These are phyloP conservation scores for Hyaloscypha variabilis DNA, from an alignment of 495 filamentous ascomycete genomes.

Conservation along the genomic window DNA sequence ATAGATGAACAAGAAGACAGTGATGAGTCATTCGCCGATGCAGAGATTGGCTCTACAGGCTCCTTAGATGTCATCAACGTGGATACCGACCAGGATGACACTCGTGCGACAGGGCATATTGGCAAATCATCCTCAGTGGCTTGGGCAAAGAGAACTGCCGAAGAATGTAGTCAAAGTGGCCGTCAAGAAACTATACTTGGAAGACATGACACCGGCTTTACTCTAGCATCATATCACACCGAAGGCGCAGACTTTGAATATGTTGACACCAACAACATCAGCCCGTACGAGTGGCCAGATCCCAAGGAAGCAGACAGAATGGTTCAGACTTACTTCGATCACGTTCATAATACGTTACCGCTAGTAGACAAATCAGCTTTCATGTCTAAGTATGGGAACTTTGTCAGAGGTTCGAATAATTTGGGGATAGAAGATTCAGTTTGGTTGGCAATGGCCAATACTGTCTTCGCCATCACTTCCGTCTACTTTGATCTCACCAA, in stretches of 20 bases:
- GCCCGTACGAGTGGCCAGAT: slow-evolving; percentile 52
- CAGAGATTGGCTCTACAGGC: slow-evolving; percentile 62
- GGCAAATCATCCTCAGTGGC: slow-evolving; percentile 62
- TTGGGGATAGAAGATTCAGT: slow-evolving; percentile 34
- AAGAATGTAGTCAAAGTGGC: slow-evolving; percentile 28
- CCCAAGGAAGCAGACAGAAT: slow-evolving; percentile 54
- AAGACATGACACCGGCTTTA: slow-evolving; percentile 15
- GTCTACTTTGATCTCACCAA: slow-evolving; percentile 49
- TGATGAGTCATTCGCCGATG: slow-evolving; percentile 32
- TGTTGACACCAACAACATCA: slow-evolving; percentile 41
- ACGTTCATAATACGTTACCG: slow-evolving; percentile 63
- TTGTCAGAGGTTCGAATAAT: slow-evolving; percentile 30
- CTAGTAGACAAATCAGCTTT: slow-evolving; percentile 60
- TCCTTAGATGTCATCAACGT: slow-evolving; percentile 64
- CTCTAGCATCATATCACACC: slow-evolving; percentile 49
- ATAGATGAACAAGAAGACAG: slow-evolving; percentile 39
- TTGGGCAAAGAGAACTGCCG: slow-evolving; percentile 54
- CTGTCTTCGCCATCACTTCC: slow-evolving; percentile 64
- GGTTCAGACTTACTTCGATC: slow-evolving; percentile 58
- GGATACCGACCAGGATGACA: slow-evolving; percentile 56
- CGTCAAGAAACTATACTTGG: slow-evolving; percentile 11
- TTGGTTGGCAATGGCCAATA: slow-evolving; percentile 62
- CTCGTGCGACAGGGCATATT: slow-evolving; percentile 55
- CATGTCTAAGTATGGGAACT: slow-evolving; percentile 46
- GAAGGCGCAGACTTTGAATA: slow-evolving; percentile 54